A percentile compares a stretch with the other conserved stretches of the same genome.
phyloP scores from a whole-genome alignment of 208 protist genomes.

The Trypanosoma lewisi region DNA sequence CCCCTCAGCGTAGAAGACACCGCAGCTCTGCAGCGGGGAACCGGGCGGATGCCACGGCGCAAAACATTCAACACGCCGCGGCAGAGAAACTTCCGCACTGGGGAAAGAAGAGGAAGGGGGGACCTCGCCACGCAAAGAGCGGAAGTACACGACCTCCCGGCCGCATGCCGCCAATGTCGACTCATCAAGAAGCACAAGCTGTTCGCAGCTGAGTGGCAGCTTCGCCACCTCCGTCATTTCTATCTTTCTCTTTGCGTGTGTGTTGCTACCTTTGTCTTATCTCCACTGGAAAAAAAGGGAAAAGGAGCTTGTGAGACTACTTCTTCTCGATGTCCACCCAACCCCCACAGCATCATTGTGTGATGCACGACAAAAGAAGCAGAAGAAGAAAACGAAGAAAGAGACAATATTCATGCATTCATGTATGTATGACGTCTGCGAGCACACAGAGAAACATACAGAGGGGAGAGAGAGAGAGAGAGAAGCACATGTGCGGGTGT shows the following conservation, averaged over 20 bases:
- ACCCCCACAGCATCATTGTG: background rate
- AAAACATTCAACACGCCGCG: conserved; percentile 14
- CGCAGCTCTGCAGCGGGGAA: conserved; percentile 23
- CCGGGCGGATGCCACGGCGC: conserved; percentile 49
- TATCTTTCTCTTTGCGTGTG: conserved; percentile 3
- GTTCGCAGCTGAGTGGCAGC: conserved; percentile 47
- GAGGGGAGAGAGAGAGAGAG: too few relatives aligned
- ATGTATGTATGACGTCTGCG: background rate
- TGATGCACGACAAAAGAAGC: background rate
- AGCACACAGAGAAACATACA: background rate
- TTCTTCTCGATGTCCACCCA: background rate
- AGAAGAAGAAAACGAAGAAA: conserved; percentile 16
- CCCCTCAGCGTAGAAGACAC: conserved; percentile 15
- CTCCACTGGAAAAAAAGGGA: background rate
- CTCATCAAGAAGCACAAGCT: conserved; percentile 34
- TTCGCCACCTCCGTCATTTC: conserved; percentile 33
- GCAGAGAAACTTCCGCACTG: background rate
- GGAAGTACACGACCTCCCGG: conserved; percentile 35
- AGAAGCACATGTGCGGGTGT: too few relatives aligned
- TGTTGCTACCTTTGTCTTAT: background rate
- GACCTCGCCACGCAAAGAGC: background rate
- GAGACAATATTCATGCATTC: background rate
- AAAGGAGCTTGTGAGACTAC: background rate
- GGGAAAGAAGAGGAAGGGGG: background rate
- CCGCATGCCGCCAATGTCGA: conserved; percentile 41